These are phyloP conservation scores for Gracilaria vermiculophylla DNA, from an alignment of 23 red algal species.

Conservation along the genomic window DNA sequence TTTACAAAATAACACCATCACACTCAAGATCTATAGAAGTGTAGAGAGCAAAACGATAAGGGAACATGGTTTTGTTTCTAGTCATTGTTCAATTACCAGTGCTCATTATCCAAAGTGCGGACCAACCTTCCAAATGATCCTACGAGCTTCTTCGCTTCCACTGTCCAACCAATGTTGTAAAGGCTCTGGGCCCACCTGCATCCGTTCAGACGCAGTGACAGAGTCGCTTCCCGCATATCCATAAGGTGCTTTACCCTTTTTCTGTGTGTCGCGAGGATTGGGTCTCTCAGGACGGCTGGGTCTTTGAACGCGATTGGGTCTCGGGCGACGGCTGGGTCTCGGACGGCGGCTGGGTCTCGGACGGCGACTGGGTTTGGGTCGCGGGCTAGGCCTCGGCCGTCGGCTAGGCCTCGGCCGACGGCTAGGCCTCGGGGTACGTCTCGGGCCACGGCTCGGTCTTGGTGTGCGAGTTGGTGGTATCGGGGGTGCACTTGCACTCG, in stretches of 20 bases:
- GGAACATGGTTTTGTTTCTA: no score
- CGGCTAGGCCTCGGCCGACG: constrained; percentile 4
- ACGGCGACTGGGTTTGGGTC: neutral
- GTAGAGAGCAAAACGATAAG: no score
- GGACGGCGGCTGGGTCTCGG: neutral
- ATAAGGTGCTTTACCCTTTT: neutral
- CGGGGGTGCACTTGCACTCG: neutral
- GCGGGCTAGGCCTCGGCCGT: neutral
- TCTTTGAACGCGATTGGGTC: neutral
- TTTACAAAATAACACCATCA: no score
- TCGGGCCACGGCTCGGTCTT: neutral
- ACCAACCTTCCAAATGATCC: neutral
- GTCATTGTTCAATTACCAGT: no score
- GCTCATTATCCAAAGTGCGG: no score
- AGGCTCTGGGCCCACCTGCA: neutral
- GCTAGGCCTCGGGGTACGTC: neutral
- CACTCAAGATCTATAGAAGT: no score
- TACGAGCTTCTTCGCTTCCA: neutral
- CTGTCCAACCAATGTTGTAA: neutral
- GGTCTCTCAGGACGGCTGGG: neutral
- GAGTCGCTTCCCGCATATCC: neutral
- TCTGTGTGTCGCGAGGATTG: neutral
- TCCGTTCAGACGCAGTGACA: neutral
- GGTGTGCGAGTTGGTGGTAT: constrained; percentile 6
- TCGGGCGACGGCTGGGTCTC: neutral